A percentile compares a stretch with the other conserved stretches of the same genome.
phyloP scores from a whole-genome alignment of 352 stramenopile genomes.

The Phytopythium delawarense region DNA sequence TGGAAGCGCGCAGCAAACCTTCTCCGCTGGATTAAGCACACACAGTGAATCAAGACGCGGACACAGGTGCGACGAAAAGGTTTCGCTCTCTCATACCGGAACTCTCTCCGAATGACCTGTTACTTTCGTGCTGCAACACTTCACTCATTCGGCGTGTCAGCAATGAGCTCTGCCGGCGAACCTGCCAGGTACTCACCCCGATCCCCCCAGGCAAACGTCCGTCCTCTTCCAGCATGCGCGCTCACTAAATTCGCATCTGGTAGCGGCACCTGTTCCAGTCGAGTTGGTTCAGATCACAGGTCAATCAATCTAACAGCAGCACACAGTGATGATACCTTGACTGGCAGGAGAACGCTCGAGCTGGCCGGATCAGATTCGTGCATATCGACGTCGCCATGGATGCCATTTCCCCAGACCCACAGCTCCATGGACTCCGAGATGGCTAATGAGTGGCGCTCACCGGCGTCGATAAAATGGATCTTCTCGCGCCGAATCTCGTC shows the following conservation, averaged over 20 bases:
- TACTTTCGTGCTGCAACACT: conserved; percentile 2
- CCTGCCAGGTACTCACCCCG: conserved; percentile 28
- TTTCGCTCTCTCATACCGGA: conserved; percentile 9
- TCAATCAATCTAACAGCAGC: neutral
- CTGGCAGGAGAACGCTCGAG: conserved; percentile 48
- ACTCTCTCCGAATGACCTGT: conserved; percentile 22
- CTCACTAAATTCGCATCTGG: conserved; percentile 49
- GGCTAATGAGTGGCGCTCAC: conserved; percentile 63
- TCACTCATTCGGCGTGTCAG: neutral
- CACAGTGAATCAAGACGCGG: neutral
- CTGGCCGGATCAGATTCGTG: conserved; percentile 35
- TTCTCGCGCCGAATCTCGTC: conserved; percentile 58
- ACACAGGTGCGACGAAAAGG: neutral
- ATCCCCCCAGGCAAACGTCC: conserved; percentile 79
- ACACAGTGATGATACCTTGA: conserved; percentile 22
- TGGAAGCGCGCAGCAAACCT: conserved; percentile 43
- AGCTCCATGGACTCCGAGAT: conserved; percentile 54
- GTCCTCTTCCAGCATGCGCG: conserved; percentile 46
- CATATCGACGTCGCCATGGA: conserved; percentile 49
- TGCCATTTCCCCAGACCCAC: conserved; percentile 74
- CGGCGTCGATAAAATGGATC: conserved; percentile 60
- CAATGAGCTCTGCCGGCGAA: neutral
- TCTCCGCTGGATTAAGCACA: conserved; percentile 22
- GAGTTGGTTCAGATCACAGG: neutral
- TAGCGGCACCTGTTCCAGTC: conserved; percentile 33